These are phyloP conservation scores for Penicillium daleae DNA, from an alignment of 495 filamentous ascomycete genomes.

Conservation along the genomic window DNA sequence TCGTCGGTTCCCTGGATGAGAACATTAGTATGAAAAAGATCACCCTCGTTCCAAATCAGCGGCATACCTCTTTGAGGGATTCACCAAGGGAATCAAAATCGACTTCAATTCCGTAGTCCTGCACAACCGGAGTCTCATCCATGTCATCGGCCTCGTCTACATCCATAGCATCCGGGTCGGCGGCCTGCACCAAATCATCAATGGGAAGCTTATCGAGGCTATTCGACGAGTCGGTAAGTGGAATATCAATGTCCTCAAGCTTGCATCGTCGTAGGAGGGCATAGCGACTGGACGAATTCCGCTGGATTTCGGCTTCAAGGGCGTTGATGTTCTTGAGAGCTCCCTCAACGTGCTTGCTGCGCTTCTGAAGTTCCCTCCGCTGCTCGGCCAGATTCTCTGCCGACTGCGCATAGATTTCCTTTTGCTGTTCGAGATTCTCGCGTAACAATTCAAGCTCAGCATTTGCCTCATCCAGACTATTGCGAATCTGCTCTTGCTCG, in stretches of 20 bases:
- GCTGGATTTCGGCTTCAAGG: constrained; percentile 81
- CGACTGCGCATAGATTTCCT: constrained; percentile 65
- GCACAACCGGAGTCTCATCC: constrained; percentile 53
- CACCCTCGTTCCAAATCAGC: too few relatives aligned
- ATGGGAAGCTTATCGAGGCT: constrained; percentile 82
- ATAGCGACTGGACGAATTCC: constrained; percentile 80
- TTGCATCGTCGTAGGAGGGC: constrained; percentile 85
- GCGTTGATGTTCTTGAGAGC: constrained; percentile 74
- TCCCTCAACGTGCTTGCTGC: constrained; percentile 78
- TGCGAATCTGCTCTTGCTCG: constrained; percentile 74
- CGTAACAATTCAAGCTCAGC: constrained; percentile 78
- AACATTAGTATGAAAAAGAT: constrained; percentile 27
- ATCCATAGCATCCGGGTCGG: constrained; percentile 81
- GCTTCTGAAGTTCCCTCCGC: constrained; percentile 82
- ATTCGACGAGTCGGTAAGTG: constrained; percentile 72
- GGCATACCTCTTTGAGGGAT: constrained; percentile 72
- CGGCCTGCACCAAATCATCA: constrained; percentile 74
- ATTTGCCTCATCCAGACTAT: constrained; percentile 69
- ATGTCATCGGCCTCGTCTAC: constrained; percentile 67
- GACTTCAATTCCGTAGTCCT: constrained; percentile 92
- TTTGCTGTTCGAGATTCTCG: constrained; percentile 69
- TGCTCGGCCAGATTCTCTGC: constrained; percentile 78
- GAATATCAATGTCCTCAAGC: constrained; percentile 88
- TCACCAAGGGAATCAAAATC: constrained; percentile 87
- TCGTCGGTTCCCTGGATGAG: constrained; percentile 64